Base-by-base conservation (phyloP, 139 green algal genomes). In the Eudorina sp. region DNA sequence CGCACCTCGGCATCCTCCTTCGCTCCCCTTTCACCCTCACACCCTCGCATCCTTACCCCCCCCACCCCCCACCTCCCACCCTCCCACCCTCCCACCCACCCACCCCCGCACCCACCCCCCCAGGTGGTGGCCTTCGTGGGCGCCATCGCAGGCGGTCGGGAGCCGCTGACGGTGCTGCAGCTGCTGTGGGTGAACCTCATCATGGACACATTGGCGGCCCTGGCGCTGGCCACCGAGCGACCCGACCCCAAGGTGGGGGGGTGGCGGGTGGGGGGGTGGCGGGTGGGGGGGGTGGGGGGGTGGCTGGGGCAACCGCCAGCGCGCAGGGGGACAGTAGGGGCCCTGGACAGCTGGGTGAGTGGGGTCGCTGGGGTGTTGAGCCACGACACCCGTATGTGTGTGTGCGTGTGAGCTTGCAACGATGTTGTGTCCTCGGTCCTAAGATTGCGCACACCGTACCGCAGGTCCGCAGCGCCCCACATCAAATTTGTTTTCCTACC, bases 181-280 rank as follows among this genome's bases (percentile, higher is more conserved):
- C 95, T 99, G 88, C 96, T 99, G 82, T 99, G 98, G 98, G 96
- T 98, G 41, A 99, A 99, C 93, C 94, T 99, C 36, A 99, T 99
- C 41, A 78, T 78, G 70, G 66, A 79, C 64, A 79, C 55, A n/a
- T 93, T 97, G 84, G 91, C 89, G 38, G 89, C 91, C 0, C 90
- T 93, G 86, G 90, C 79, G n/a, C 86, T 94, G 75, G 89, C 97
- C 40, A 99, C 97, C 1, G 98, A 99, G 91, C 88, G 93, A 34
- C 98, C 98, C 53, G 53, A 85, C 78, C 78, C 55, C 8, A 25
- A 74, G 78, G 55, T 84, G 11, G 7, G 76, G 3, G 19, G 19
- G 31, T 16, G 27, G 43, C 9, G 48, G 48, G 48, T 21, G 48
- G 48, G 48, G 48, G 48, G 48, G 48, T 9, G 48, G n/a, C n/a